Evolutionary conservation across 2,329 filamentous ascomycete species (phyloP), one percentile per base, ranked within the genome.

Genomic region (Dothideomycetes sp.): DNA sequence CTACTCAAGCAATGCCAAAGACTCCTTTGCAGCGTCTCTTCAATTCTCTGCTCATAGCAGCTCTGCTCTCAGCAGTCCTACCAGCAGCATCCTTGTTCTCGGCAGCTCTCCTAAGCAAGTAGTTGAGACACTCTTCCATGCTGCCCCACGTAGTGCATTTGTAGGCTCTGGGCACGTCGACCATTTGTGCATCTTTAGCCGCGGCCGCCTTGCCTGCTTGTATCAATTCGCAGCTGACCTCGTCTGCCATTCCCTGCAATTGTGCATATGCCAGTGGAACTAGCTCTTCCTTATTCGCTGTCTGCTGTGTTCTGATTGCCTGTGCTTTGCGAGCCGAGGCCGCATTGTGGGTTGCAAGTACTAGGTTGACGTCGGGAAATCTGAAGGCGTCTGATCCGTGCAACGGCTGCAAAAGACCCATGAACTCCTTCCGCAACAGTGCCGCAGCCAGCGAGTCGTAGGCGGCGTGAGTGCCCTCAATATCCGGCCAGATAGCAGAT

Each of bases 181-280:
- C 53, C 1, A 52, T 52, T 30, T 58, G 58, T 51, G 52, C 51
- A 52, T 60, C 46, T 50, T 47, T 42, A 35, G 51, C 47, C 46
- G 49, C 52, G n/a, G n/a, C n/a, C 19, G 58, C 51, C 9, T 62
- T 59, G 22, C 60, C 66, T 5, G 62, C 52, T 42, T 72, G 61
- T 12, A 77, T 56, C 0, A 77, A 56, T 3, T 63, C 61, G 48
- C 72, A 71, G 42, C 81, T 86, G 38, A 96, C 78, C 56, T 95
- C 88, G 51, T 96, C 89, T 2, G 89, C 89, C 89, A 96, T 96
- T 31, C 89, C 88, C 65, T 89, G 83, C 1, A 95, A 73, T 63
- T 95, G 88, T 3, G 83, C 83, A 58, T 85, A 87, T 0, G 63
- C 60, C 8, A 76, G 60, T 3, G 68, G 63, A 2, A 73, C 66